Base-by-base conservation (phyloP, 768 basidiomycete species). In the Agrocybe praecox region DNA sequence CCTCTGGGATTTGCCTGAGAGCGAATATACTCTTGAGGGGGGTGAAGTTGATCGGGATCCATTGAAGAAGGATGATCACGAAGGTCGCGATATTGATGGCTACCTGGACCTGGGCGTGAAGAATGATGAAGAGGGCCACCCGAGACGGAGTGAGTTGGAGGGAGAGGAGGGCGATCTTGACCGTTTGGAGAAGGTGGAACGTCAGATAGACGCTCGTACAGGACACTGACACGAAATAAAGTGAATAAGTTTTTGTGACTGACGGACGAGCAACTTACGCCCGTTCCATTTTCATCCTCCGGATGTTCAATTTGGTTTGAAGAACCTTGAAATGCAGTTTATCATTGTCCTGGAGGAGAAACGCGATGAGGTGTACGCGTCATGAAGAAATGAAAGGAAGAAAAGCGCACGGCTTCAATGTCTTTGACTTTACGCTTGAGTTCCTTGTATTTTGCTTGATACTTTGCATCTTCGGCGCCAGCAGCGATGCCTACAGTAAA, bases 371-470 rank as follows among this genome's bases (percentile, higher is more conserved):
- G 32, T 32, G 24, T 9, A 59, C 55, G 58, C 64, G 59, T 60
- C 55, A 62, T 56, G 63, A 46, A 59, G 36, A 56, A 49, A 59
- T 44, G 32, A 46, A 8, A 34, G 40, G 32, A 42, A 29, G 14
- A 14, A 23, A 47, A 40, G 47, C 88, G 64, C 58, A 92, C 92
- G 29, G 79, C 72, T 74, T 94, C 92, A 61, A 94, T 89, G 72
- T 94, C 91, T 69, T 86, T 89, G 56, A 94, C 91, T 75, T 92
- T 93, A 73, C 87, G 83, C 72, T 91, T 93, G 61, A 94, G 78
- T 56, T 94, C 92, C 71, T 86, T 91, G 77, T 94, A 94, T 74
- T 94, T 94, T 66, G 84, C 82, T 57, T 90, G 88, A 70, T 94
- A 94, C 73, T 92, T 93, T 67, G 83, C 84, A 72, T 94, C 92